Conservation (phyloP, 2,329 filamentous ascomycete genomes). For the Plenodomus lindquistii region DNA sequence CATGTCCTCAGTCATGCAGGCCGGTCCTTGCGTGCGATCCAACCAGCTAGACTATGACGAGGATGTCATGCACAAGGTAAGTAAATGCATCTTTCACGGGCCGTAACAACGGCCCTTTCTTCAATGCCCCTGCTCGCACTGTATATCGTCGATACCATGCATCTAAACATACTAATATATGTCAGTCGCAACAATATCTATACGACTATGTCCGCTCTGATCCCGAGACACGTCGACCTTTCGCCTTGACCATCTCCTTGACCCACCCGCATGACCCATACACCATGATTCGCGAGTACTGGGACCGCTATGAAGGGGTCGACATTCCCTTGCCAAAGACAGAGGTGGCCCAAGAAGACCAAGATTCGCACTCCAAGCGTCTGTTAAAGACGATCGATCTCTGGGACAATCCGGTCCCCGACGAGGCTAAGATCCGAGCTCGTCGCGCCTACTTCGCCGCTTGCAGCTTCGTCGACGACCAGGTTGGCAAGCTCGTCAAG, state of each 20-base stretch:
- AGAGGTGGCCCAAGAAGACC: conserved; percentile 75
- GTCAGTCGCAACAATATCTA: conserved; percentile 75
- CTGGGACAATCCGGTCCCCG: conserved; percentile 79
- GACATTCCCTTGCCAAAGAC: conserved; percentile 84
- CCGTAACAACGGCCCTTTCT: no score
- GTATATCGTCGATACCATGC: conserved; percentile 4
- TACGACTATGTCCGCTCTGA: conserved; percentile 89
- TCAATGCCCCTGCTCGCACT: no score
- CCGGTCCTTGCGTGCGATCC: conserved; percentile 83
- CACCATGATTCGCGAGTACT: conserved; percentile 90
- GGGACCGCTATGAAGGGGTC: conserved; percentile 87
- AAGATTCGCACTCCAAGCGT: conserved; percentile 85
- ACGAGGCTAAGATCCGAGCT: conserved; percentile 83
- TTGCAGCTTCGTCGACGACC: conserved; percentile 91
- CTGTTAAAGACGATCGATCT: conserved; percentile 85
- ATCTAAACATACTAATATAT: conserved; percentile 8
- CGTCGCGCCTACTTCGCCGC: conserved; percentile 90
- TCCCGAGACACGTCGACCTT: conserved; percentile 69
- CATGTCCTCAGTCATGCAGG: conserved; percentile 88
- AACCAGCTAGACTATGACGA: conserved; percentile 97
- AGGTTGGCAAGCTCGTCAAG: conserved; percentile 79
- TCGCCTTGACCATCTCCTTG: conserved; percentile 87
- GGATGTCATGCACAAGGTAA: conserved; percentile 83
- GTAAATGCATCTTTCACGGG: not conserved
- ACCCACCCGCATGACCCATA: conserved; percentile 96